These are phyloP conservation scores for Paecilomyces fulvus DNA, from an alignment of 2,329 filamentous ascomycete genomes.

Conservation along the genomic window DNA sequence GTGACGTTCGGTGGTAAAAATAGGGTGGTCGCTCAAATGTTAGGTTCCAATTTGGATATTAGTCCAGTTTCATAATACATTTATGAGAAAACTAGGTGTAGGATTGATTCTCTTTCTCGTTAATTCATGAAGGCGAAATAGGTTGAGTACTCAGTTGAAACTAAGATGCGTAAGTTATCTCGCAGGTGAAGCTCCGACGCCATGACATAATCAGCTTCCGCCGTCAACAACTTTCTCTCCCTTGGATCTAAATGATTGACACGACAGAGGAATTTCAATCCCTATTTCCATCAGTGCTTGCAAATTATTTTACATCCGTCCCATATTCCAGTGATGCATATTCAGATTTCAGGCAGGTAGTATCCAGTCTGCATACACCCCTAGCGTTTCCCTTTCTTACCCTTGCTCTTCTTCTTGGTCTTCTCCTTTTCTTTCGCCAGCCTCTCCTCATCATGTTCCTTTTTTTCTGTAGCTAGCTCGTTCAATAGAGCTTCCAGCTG, in stretches of 20 bases:
- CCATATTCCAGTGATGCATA: not conserved
- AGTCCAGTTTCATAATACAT: not conserved
- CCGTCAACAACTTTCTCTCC: not conserved
- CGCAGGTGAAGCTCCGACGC: not conserved
- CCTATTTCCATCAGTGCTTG: not conserved
- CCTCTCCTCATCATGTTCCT: not conserved
- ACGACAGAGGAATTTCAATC: not conserved
- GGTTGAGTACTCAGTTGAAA: not conserved
- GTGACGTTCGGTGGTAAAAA: not conserved
- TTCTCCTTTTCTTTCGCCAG: slow-evolving; percentile 2
- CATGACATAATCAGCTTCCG: not conserved
- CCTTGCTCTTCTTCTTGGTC: not conserved
- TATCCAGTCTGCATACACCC: not conserved
- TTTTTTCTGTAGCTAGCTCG: not conserved
- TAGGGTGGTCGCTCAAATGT: not conserved
- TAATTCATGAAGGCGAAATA: not conserved
- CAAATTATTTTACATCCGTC: not conserved
- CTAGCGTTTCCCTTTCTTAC: not conserved
- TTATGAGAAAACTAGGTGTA: not conserved
- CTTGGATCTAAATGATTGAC: not conserved
- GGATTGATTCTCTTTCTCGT: not conserved
- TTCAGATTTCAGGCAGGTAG: not conserved
- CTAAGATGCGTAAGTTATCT: not conserved
- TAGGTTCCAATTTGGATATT: not conserved
- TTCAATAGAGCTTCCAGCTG: not conserved